Conservation (phyloP, 768 basidiomycete species). For the Lentinula aciculospora region DNA sequence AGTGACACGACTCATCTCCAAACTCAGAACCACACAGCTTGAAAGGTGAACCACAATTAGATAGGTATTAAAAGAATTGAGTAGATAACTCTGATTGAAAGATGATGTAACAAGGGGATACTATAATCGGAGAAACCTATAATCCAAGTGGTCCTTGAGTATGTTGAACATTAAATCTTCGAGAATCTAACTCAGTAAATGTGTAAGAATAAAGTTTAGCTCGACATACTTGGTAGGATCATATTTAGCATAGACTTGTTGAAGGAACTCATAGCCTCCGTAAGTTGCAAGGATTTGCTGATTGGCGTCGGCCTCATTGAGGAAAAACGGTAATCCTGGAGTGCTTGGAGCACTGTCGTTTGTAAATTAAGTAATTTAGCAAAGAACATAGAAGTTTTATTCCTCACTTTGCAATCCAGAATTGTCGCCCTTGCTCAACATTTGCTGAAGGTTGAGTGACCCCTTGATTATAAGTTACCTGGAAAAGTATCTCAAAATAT, state of each 20-base stretch:
- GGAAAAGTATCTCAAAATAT: slow-evolving; percentile 28
- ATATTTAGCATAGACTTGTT: slow-evolving; percentile 10
- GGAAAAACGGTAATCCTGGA: slow-evolving; percentile 20
- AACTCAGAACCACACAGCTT: too few species aligned
- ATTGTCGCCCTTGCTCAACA: slow-evolving; percentile 19
- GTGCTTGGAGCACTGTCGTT: slow-evolving; percentile 27
- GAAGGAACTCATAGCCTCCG: slow-evolving; percentile 9
- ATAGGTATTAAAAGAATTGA: background rate
- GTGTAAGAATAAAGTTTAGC: background rate
- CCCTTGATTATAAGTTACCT: slow-evolving; percentile 18
- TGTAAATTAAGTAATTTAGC: background rate
- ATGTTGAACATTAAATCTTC: slow-evolving; percentile 30
- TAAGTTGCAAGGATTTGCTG: slow-evolving; percentile 12
- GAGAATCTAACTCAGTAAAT: background rate
- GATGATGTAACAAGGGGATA: background rate
- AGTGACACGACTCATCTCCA: too few species aligned
- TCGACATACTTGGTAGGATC: slow-evolving; percentile 11
- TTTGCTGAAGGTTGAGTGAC: slow-evolving; percentile 15
- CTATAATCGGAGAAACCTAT: slow-evolving; percentile 20
- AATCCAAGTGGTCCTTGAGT: slow-evolving; percentile 25
- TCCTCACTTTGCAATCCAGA: slow-evolving; percentile 24
- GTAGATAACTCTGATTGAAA: background rate
- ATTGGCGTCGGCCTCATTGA: slow-evolving; percentile 11
- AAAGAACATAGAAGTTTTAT: background rate
- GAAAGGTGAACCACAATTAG: too few species aligned